Evolutionary conservation across 371 early-diverging fungal genomes (phyloP), one percentile per base, ranked within the genome.

Genomic region (Parasitella parasitica): DNA sequence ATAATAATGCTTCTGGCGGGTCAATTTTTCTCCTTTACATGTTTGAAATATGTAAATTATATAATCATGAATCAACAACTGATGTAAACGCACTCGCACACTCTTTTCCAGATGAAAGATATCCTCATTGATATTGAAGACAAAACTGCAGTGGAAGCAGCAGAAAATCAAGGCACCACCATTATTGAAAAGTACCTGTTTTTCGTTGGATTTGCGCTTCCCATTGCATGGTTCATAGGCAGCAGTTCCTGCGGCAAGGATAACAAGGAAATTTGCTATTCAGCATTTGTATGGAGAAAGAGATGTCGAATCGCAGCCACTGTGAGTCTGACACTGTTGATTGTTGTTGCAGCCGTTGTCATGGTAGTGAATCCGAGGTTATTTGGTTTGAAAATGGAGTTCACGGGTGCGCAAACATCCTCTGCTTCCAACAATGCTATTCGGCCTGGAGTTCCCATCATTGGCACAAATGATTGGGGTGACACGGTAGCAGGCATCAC

Each of bases 251-350:
- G 46, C 13, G 46, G 46, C 13, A 22, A 24, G 12, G 13, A 24
- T 24, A 46, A 46, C 24, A 46, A 12, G 3, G 46, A 46, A 22
- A 20, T 46, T 20, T 46, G 46, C 6, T 38, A 41, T 39, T 50
- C 48, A 1, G 54, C 46, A 4, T 67, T 64, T 36, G 16, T 63
- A 8, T 80, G 80, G 80, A 75, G 72, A 52, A 80, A 75, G n/a
- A 64, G 73, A 8, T 80, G 80, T 39, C 68, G 74, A 6, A 75
- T 80, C 36, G 75, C 77, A n/a, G 66, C 73, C 1, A 77, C 77
- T 1, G 43, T 80, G 8, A 34, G 59, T 4, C 37, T 80, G 18
- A 73, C 72, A 1, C 4, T 53, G 8, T 5, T 61, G 4, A 72
- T 73, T 52, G 76, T 77, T 1, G 28, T 65, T 8, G 67, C 54